Evolutionary conservation across 768 basidiomycete species (phyloP).

Genomic region (Hygrophoropsis aurantiaca): DNA sequence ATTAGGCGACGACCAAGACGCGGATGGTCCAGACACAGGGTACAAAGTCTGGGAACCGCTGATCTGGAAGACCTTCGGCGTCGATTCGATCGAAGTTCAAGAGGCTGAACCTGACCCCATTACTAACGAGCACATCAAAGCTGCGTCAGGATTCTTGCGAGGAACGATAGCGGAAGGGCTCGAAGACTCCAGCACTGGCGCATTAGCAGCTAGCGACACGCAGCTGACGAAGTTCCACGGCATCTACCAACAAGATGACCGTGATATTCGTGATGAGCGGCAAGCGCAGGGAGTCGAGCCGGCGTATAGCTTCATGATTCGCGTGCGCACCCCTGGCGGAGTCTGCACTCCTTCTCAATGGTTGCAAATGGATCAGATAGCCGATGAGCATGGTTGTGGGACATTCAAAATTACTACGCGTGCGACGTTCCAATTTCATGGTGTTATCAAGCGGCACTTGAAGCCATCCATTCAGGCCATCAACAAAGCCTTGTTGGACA

Average conservation of each 20-base stretch:
- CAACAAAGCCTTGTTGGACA: conserved; percentile 87
- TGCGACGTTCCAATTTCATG: conserved; percentile 99
- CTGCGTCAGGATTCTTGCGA: conserved; percentile 87
- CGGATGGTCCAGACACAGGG: conserved; percentile 93
- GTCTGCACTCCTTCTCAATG: conserved; percentile 92
- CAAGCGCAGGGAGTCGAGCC: conserved; percentile 91
- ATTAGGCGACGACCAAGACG: conserved; percentile 95
- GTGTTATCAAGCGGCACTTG: conserved; percentile 94
- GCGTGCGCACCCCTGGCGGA: conserved; percentile 93
- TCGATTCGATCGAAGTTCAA: conserved; percentile 81
- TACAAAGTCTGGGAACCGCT: conserved; percentile 95
- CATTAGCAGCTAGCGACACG: conserved; percentile 86
- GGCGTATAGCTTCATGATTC: conserved; percentile 98
- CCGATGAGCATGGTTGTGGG: conserved; percentile 91
- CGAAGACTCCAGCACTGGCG: conserved; percentile 80
- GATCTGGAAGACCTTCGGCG: conserved; percentile 93
- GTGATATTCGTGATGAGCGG: conserved; percentile 97
- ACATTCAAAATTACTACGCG: conserved; percentile 98
- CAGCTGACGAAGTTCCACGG: conserved; percentile 99
- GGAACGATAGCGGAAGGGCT: conserved; percentile 95
- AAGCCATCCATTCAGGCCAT: conserved; percentile 97
- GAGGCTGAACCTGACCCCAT: conserved; percentile 96
- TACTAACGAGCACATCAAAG: conserved; percentile 99
- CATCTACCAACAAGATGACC: conserved; percentile 95
- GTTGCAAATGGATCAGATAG: conserved; percentile 93